Percentiles rank a stretch among this genome's conserved stretches.
phyloP scores from a whole-genome alignment of 495 filamentous ascomycete species.

The Aspergillus ostianus region DNA sequence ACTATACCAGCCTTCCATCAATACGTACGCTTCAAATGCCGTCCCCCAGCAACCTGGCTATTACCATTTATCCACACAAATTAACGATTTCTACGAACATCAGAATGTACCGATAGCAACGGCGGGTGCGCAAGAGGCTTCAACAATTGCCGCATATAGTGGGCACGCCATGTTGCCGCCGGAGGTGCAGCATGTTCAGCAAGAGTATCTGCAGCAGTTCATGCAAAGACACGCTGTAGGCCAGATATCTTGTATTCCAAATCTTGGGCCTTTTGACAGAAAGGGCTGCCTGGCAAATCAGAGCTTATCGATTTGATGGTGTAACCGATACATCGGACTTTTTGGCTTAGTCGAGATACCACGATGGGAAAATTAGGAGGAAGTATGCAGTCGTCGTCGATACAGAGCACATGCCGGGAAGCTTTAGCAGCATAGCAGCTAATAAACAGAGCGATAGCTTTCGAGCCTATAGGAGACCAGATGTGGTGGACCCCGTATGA shows the following conservation, averaged over 20 bases:
- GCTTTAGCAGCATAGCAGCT: slow-evolving; percentile 40
- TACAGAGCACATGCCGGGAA: slow-evolving; percentile 44
- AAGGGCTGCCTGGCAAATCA: slow-evolving; percentile 28
- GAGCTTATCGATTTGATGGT: slow-evolving; percentile 44
- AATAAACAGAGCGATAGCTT: slow-evolving; percentile 48
- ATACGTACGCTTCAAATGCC: too few species aligned
- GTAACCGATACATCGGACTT: slow-evolving; percentile 42
- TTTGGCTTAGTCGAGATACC: slow-evolving; percentile 35
- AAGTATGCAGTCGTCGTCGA: slow-evolving; percentile 48
- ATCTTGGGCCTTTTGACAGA: slow-evolving; percentile 47
- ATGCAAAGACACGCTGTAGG: slow-evolving; percentile 36
- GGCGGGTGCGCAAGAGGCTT: too few species aligned
- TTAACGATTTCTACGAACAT: too few species aligned
- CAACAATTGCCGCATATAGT: too few species aligned
- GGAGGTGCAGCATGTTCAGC: too few species aligned
- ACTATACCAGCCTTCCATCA: too few species aligned
- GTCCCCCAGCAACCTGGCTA: too few species aligned
- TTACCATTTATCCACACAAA: too few species aligned
- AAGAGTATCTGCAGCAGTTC: too few species aligned
- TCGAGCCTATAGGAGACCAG: slow-evolving; percentile 40
- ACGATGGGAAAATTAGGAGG: slow-evolving; percentile 44
- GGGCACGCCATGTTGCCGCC: too few species aligned
- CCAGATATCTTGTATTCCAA: slow-evolving; percentile 47
- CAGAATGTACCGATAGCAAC: too few species aligned
- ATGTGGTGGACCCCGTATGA: slow-evolving; percentile 40